phyloP scores from a whole-genome alignment of 2,329 filamentous ascomycete species.

The Colletotrichum brevisporum region DNA sequence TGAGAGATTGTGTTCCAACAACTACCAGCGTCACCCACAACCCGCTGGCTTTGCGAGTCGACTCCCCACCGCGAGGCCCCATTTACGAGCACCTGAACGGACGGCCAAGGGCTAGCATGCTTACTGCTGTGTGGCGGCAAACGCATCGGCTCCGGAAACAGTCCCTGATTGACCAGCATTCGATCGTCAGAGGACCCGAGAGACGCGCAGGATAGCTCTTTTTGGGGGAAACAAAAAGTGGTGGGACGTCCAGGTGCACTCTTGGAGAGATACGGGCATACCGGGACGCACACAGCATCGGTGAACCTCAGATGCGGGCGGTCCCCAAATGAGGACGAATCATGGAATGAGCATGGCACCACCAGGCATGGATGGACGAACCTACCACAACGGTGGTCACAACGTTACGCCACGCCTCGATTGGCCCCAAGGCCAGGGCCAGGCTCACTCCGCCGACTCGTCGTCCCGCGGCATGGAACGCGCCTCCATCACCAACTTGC shows the following conservation, averaged over 20 bases:
- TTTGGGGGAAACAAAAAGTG: slow-evolving; percentile 28
- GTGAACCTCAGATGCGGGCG: slow-evolving; percentile 36
- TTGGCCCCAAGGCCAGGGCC: slow-evolving; percentile 49
- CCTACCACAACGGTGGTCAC: slow-evolving; percentile 54
- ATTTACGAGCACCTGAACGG: slow-evolving; percentile 19
- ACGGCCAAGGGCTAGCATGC: slow-evolving; percentile 31
- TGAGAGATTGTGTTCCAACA: slow-evolving; percentile 7
- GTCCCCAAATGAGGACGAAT: slow-evolving; percentile 53
- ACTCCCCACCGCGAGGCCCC: slow-evolving; percentile 12
- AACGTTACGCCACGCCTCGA: slow-evolving; percentile 52
- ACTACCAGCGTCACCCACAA: slow-evolving; percentile 11
- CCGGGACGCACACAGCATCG: slow-evolving; percentile 11
- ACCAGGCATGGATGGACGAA: slow-evolving; percentile 61
- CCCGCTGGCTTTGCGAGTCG: slow-evolving; percentile 8
- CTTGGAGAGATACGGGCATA: slow-evolving; percentile 16
- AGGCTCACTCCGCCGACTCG: slow-evolving; percentile 39
- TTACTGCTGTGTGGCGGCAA: slow-evolving; percentile 31
- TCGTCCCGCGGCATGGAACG: slow-evolving; percentile 49
- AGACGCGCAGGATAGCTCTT: slow-evolving; percentile 27
- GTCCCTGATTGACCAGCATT: slow-evolving; percentile 2
- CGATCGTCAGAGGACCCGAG: slow-evolving; percentile 4
- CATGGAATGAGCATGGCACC: slow-evolving; percentile 62
- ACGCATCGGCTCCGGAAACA: slow-evolving; percentile 24
- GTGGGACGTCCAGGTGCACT: slow-evolving; percentile 29
- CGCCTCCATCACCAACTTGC: slow-evolving; percentile 52